Evolutionary conservation across 495 filamentous ascomycete species (phyloP), one percentile per base, ranked within the genome.

Genomic region (Pyrenula massariospora): DNA sequence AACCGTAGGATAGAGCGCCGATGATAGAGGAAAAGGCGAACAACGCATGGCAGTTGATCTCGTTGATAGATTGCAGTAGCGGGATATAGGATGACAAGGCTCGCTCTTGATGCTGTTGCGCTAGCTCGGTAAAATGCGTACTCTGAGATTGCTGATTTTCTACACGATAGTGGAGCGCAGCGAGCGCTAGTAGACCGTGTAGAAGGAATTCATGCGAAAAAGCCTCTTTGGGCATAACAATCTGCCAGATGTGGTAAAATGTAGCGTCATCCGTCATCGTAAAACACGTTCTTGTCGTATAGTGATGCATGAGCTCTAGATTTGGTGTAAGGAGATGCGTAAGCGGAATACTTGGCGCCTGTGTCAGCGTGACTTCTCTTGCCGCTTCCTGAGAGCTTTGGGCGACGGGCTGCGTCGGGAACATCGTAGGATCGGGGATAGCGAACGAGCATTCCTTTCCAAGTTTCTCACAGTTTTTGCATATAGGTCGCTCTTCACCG

Each of bases 21-120:
- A 77, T 70, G 8, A 78, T 58, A 24, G 65, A 70, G 23, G 72
- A 76, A 10, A 79, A 63, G 0, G 74, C 73, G 54, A 78, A 77
- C 36, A 71, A 65, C 8, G 77, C 75, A 54, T 72, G 68, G 52
- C 66, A 74, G 52, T 77, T 72, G n/a, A 65, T 42, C 20, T 64
- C 62, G 36, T 68, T 66, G 47, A 74, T 59, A 10, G 63, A 65
- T 0, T 57, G 54, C 12, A 66, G 57, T 22, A 59, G 57, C 48
- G 61, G 61, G 0, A 62, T 59, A 52, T 78, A 66, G 1, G 65
- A 67, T 3, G 56, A 42, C 0, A 75, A 54, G 19, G 76, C 77
- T 24, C 62, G 62, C 20, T 63, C 64, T 52, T 74, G 69, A 31
- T 80, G 74, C 10, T 63, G 63, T 15, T 60, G 52, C 11, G 67